phyloP scores from a whole-genome alignment of 768 basidiomycete genomes.

The Lactarius vividus region DNA sequence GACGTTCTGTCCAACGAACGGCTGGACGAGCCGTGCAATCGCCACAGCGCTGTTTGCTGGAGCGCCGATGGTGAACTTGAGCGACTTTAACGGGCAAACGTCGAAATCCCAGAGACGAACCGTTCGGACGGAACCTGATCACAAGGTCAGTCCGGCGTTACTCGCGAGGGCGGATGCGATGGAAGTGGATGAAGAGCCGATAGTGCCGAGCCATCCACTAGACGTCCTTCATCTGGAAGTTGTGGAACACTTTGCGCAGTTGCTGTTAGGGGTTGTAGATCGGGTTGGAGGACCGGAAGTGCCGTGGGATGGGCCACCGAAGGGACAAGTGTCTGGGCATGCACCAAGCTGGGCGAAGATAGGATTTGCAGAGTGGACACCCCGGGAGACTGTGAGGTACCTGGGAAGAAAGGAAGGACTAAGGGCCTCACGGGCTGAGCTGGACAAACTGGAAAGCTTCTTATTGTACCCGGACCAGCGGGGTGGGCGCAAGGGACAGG shows the following conservation, averaged over 20 bases:
- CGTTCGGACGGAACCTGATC: conserved; percentile 18
- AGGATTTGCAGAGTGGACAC: conserved; percentile 49
- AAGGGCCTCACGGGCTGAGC: background rate
- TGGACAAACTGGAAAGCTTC: conserved; percentile 27
- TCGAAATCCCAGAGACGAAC: conserved; percentile 29
- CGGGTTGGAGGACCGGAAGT: conserved; percentile 52
- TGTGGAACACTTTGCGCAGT: conserved; percentile 62
- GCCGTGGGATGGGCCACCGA: conserved; percentile 28
- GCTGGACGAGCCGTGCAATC: conserved; percentile 51
- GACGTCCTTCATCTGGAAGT: conserved; percentile 67
- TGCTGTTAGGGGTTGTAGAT: conserved; percentile 56
- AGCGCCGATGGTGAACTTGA: conserved; percentile 34
- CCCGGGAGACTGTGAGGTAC: conserved; percentile 56
- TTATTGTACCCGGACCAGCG: conserved; percentile 44
- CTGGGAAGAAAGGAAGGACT: conserved; percentile 42
- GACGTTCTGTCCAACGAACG: conserved; percentile 23
- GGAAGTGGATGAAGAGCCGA: conserved; percentile 54
- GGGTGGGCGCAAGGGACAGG: conserved; percentile 66
- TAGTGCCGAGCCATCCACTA: conserved; percentile 54
- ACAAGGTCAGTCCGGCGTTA: conserved; percentile 26
- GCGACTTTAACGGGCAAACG: conserved; percentile 38
- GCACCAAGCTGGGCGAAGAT: conserved; percentile 52
- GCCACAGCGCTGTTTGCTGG: conserved; percentile 45
- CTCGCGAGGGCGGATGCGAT: conserved; percentile 39
- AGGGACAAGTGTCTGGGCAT: conserved; percentile 48